Percentiles rank a stretch among this genome's conserved stretches.
Evolutionary conservation across 495 filamentous ascomycete species (phyloP).

Genomic region (Aspergillus heteromorphus): DNA sequence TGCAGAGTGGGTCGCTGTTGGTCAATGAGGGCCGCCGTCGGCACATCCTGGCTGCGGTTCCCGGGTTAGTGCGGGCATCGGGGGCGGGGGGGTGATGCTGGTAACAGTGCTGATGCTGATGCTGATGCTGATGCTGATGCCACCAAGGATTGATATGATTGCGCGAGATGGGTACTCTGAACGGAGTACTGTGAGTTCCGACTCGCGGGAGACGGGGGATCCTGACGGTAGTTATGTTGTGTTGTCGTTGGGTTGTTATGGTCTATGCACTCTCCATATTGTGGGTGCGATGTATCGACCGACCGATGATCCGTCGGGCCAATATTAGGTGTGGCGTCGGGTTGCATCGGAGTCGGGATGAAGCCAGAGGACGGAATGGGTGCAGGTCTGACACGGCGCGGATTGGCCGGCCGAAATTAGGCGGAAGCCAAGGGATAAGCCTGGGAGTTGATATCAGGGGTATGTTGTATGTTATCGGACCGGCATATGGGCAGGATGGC

Average conservation of each 20-base stretch:
- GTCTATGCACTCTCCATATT: background rate
- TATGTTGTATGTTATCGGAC: background rate
- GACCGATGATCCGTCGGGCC: background rate
- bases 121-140: background rate
- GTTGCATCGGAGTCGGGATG: background rate
- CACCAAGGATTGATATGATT: background rate
- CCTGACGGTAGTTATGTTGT: no score
- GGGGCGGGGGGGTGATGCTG: background rate
- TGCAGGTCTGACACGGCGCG: background rate
- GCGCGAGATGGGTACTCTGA: no score
- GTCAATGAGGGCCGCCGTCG: background rate
- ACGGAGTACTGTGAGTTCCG: no score
- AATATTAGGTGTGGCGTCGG: background rate
- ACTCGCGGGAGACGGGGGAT: no score
- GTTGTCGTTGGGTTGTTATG: no score
- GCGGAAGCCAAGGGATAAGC: background rate
- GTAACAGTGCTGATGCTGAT: background rate
- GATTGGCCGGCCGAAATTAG: background rate
- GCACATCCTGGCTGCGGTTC: background rate
- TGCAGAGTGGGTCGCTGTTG: background rate
- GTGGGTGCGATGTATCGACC: background rate
- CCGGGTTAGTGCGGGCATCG: background rate
- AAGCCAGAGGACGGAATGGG: background rate
- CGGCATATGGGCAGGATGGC: background rate
- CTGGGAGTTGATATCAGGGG: background rate